Percentiles rank a stretch among this genome's conserved stretches.
Conservation (phyloP, 2,329 filamentous ascomycete species). For the Xylariaceae sp. region DNA sequence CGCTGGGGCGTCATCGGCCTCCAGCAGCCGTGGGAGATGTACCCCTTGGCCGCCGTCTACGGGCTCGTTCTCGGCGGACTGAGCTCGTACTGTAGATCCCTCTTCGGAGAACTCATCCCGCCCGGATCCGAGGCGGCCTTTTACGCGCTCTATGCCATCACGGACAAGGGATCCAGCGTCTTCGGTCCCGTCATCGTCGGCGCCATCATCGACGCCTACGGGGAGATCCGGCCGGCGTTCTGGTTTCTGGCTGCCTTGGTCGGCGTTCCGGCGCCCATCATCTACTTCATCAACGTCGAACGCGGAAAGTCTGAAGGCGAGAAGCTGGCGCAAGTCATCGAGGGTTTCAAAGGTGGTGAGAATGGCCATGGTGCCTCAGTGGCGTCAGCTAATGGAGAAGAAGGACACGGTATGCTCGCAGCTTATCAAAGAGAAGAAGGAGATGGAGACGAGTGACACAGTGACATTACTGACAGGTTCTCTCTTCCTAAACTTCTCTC, state of each 20-base stretch:
- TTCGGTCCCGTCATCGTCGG: constrained; percentile 95
- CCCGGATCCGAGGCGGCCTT: constrained; percentile 93
- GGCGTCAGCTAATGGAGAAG: constrained; percentile 20
- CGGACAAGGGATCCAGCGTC: constrained; percentile 89
- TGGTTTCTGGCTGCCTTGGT: constrained; percentile 87
- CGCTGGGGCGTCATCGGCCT: constrained; percentile 72
- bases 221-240: constrained; percentile 80
- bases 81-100: constrained; percentile 82
- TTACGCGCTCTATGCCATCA: constrained; percentile 94
- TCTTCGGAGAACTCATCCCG: constrained; percentile 91
- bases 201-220: constrained; percentile 78
- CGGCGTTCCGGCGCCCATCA: constrained; percentile 74
- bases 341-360: constrained; percentile 40
- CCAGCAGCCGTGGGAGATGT: constrained; percentile 97
- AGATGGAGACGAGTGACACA: too few species aligned
- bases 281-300: constrained; percentile 81
- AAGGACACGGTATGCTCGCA: constrained; percentile 32
- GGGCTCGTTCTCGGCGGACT: constrained; percentile 92
- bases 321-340: constrained; percentile 55
- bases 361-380: constrained; percentile 17
- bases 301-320: constrained; percentile 65
- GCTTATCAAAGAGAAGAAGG: constrained; percentile 32
- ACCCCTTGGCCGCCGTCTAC: constrained; percentile 82
- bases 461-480: constrained; percentile 6
- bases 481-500: not conserved